Percentiles rank a stretch among this genome's conserved stretches.
Conservation (phyloP, 805 yeast genomes). For the Wickerhamia fluorescens region DNA sequence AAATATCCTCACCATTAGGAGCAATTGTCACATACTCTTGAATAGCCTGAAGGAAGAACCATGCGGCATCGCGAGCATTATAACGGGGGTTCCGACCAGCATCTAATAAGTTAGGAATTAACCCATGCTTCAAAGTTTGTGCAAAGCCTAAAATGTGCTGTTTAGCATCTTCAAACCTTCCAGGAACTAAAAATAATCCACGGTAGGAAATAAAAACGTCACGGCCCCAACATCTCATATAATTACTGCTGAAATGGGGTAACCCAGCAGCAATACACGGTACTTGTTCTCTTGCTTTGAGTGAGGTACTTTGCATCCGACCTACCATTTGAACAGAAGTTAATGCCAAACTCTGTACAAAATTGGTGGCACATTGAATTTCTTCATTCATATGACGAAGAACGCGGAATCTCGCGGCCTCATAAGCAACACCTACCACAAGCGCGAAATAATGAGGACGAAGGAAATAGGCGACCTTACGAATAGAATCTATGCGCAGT, state of each 20-base stretch:
- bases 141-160: constrained; percentile 82
- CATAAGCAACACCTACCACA: constrained; percentile 76
- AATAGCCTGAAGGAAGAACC: constrained; percentile 87
- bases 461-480: constrained; percentile 66
- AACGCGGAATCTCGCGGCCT: constrained; percentile 67
- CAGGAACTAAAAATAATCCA: constrained; percentile 74
- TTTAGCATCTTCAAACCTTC: constrained; percentile 72
- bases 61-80: constrained; percentile 94
- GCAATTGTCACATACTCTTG: constrained; percentile 71
- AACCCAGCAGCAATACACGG: constrained; percentile 93
- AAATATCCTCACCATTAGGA: constrained; percentile 61
- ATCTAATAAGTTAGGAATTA: constrained; percentile 88
- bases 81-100: constrained; percentile 92
- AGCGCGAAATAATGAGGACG: constrained; percentile 84
- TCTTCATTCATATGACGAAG: constrained; percentile 43
- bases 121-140: constrained; percentile 85
- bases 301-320: constrained; percentile 61
- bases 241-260: constrained; percentile 86
- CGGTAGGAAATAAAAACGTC: constrained; percentile 86
- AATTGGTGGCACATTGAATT: constrained; percentile 57
- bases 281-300: constrained; percentile 53
- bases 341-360: constrained; percentile 73
- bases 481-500: constrained; percentile 55
- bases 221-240: constrained; percentile 98
- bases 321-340: constrained; percentile 88